phyloP scores from a whole-genome alignment of 75 land plant species.

The Gnetum montanum region DNA sequence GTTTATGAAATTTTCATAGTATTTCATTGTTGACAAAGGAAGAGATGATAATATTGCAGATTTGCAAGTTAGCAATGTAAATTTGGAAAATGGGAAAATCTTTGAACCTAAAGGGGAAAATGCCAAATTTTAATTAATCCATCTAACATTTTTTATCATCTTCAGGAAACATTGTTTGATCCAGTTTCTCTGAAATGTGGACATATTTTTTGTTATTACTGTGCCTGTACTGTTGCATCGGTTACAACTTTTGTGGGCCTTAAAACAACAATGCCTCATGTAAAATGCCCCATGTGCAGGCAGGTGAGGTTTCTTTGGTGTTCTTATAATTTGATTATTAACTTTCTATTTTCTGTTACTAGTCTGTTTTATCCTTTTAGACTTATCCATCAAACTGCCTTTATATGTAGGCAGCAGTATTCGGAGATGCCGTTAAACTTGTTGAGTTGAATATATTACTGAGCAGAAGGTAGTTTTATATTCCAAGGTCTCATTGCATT shows the following conservation, averaged over 20 bases:
- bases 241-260: slow-evolving; percentile 65
- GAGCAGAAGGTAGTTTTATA: slow-evolving; percentile 37
- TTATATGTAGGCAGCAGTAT: slow-evolving; percentile 52
- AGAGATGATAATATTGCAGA: no score
- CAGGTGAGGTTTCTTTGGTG: slow-evolving; percentile 28
- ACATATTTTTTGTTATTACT: slow-evolving; percentile 83
- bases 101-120: no score
- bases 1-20: not conserved
- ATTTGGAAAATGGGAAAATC: no score
- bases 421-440: slow-evolving; percentile 53
- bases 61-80: no score
- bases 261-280: slow-evolving; percentile 26
- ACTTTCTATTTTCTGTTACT: not conserved
- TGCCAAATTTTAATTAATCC: no score
- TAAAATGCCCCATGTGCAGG: slow-evolving; percentile 79
- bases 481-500: no score
- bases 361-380: not conserved
- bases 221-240: slow-evolving; percentile 71
- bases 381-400: not conserved
- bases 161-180: slow-evolving; percentile 67
- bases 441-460: slow-evolving; percentile 58
- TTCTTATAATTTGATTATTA: not conserved
- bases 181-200: slow-evolving; percentile 85
- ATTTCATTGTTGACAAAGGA: no score
- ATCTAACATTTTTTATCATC: not conserved